These are phyloP conservation scores for Cicer yamashitae DNA, from an alignment of 306 rosid species.

Conservation along the genomic window DNA sequence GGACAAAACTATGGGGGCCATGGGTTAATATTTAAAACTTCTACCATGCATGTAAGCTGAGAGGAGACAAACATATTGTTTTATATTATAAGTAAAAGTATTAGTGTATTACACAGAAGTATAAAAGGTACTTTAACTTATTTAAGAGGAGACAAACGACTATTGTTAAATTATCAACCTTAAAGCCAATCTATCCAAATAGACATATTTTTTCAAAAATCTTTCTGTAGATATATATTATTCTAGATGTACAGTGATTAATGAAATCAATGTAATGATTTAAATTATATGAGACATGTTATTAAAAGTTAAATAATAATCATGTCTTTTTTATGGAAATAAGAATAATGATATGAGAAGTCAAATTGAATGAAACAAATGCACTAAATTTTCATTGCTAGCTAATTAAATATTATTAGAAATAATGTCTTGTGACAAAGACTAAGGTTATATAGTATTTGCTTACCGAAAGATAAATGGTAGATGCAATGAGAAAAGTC, in stretches of 20 bases:
- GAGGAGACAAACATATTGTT: not conserved
- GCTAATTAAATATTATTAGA: not conserved
- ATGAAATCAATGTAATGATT: not conserved
- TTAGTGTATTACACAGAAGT: too few species aligned
- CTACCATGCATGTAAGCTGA: not conserved
- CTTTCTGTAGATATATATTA: too few species aligned
- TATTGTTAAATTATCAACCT: not conserved
- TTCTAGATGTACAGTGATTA: not conserved
- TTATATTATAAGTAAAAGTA: too few species aligned
- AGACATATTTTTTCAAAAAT: not conserved
- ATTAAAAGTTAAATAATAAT: too few species aligned
- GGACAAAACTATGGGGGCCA: not conserved
- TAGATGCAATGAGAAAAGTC: constrained; percentile 67
- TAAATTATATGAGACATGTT: not conserved
- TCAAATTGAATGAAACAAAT: constrained; percentile 4
- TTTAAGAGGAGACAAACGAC: not conserved
- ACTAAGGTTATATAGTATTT: not conserved
- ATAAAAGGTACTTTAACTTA: too few species aligned
- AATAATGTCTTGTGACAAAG: not conserved
- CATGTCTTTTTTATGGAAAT: too few species aligned
- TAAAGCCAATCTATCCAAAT: not conserved
- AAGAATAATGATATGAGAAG: not conserved
- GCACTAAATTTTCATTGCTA: too few species aligned
- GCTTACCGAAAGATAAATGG: constrained; percentile 65
- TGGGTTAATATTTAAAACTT: not conserved